Evolutionary conservation across 1,284 basidiomycete genomes (phyloP).

Genomic region (Earliella scabrosa): DNA sequence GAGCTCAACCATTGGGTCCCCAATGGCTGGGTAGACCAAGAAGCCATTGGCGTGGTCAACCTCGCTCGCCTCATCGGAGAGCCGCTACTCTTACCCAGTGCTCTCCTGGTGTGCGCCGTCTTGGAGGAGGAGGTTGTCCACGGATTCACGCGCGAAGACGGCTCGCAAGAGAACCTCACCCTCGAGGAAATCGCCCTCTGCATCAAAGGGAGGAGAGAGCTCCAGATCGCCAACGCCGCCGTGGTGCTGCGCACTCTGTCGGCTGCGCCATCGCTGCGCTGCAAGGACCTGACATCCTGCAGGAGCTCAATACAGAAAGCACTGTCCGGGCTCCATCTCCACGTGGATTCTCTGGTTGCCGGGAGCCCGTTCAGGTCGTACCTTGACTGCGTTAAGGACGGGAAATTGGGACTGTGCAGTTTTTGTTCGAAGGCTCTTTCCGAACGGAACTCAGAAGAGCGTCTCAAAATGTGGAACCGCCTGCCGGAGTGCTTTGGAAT

Average conservation of each 20-base stretch:
- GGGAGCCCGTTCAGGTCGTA: not conserved
- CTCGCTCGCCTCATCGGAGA: slow-evolving; percentile 3
- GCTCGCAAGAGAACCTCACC: slow-evolving; percentile 3
- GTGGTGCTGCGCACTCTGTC: not conserved
- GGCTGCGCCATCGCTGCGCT: too few relatives aligned
- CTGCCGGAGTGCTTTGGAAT: slow-evolving; percentile 1
- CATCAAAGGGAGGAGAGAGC: not conserved
- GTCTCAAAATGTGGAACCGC: not conserved
- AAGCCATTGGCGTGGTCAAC: slow-evolving; percentile 5
- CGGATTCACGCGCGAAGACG: slow-evolving; percentile 3
- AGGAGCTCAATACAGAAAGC: not conserved
- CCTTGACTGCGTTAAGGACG: not conserved
- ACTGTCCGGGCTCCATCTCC: not conserved
- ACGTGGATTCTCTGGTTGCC: not conserved
- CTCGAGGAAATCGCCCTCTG: slow-evolving; percentile 1
- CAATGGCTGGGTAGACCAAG: not conserved
- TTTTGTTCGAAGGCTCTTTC: not conserved
- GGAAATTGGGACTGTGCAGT: not conserved
- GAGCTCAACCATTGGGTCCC: too few relatives aligned
- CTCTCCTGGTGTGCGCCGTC: not conserved
- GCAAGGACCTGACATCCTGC: not conserved
- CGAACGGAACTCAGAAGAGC: not conserved
- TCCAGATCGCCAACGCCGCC: not conserved
- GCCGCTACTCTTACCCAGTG: not conserved
- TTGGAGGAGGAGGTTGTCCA: not conserved